Conservation (phyloP, 1,284 basidiomycete genomes). For the Cystobasidium pallidum region DNA sequence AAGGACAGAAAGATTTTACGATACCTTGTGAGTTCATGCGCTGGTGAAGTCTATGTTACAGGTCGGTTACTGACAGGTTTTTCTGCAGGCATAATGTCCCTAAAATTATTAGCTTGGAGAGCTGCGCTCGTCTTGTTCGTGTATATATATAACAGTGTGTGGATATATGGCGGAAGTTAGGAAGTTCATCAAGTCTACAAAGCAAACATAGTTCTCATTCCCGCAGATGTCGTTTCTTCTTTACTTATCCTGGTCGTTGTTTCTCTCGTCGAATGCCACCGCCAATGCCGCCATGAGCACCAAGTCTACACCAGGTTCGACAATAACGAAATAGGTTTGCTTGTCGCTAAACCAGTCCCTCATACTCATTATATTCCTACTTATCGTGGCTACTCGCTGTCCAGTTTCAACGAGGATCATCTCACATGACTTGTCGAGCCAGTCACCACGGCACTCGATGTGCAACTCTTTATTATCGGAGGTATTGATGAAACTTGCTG, state of each 20-base stretch:
- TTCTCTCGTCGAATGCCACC: conserved; percentile 58
- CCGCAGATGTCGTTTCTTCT: not conserved
- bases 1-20: conserved; percentile 51
- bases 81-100: not conserved
- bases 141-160: not conserved
- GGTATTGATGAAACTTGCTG: conserved; percentile 54
- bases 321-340: conserved; percentile 54
- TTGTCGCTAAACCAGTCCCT: conserved; percentile 54
- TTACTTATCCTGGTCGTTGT: conserved; percentile 51
- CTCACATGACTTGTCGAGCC: conserved; percentile 28
- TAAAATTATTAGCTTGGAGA: no score
- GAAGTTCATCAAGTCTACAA: not conserved
- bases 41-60: not conserved
- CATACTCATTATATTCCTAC: conserved; percentile 53
- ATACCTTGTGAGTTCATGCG: conserved; percentile 47
- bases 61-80: not conserved
- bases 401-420: conserved; percentile 45
- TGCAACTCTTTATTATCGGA: conserved; percentile 49
- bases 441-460: conserved; percentile 48
- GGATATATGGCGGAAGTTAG: not conserved
- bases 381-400: conserved; percentile 55
- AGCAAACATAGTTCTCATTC: not conserved
- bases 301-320: conserved; percentile 59
- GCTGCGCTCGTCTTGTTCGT: not conserved
- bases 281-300: conserved; percentile 58